Evolutionary conservation across 371 early-diverging fungal genomes (phyloP), one percentile per base, ranked within the genome.

Genomic region (Capillidium heterosporum): DNA sequence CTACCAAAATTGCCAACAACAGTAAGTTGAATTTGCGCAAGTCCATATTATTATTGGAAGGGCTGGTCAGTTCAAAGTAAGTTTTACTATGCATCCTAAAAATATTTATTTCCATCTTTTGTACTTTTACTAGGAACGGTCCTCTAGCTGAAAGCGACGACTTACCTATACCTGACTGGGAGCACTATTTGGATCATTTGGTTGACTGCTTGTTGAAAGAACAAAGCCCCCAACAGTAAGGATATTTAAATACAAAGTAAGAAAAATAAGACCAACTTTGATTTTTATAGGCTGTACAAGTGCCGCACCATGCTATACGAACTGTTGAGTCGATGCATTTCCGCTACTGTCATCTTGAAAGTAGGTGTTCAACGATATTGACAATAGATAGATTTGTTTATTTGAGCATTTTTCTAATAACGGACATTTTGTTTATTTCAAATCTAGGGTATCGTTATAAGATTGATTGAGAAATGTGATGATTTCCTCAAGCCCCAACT

Each of bases 41-140:
- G 56, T 91, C 98, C 0, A 53, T 97, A 13, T 68, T 95, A 59
- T 78, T 91, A 71, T 72, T 98, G 7, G 99, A 95, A 66, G 82
- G 87, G 17, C 79, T 81, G n/a, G 80, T 78, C 51, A 84, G 81
- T 17, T 77, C 79, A 65, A 70, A 80, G 81, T 87, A 71, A 44
- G 68, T 62, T 41, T 46, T n/a, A n/a, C n/a, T n/a, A n/a, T n/a
- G n/a, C n/a, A n/a, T n/a, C n/a, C n/a, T n/a, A n/a, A n/a, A n/a
- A n/a, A n/a, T n/a, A n/a, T n/a, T n/a, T n/a, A n/a, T n/a, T n/a
- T n/a, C n/a, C n/a, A n/a, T n/a, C n/a, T n/a, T n/a, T n/a, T n/a
- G n/a, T n/a, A n/a, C n/a, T n/a, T n/a, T n/a, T n/a, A n/a, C n/a
- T n/a, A n/a, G n/a, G n/a, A 53, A 40, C 39, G 3, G 39, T 7